Conservation (phyloP, 495 filamentous ascomycete species). For the Evernia prunastri region DNA sequence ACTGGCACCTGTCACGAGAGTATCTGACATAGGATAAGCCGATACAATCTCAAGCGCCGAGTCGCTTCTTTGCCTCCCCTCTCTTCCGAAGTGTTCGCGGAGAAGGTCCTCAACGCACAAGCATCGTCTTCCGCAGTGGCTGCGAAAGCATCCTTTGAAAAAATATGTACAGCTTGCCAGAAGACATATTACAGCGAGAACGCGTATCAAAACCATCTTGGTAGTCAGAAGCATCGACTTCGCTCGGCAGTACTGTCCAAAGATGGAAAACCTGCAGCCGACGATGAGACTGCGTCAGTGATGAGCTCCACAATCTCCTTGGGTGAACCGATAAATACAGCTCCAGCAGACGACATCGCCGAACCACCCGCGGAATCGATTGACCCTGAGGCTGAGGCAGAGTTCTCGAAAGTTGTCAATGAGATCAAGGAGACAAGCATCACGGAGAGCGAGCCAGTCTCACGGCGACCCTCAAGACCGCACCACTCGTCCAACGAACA, state of each 20-base stretch:
- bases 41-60: constrained; percentile 95
- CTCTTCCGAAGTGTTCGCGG: constrained; percentile 85
- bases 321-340: constrained; percentile 62
- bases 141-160: constrained; percentile 85
- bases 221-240: constrained; percentile 82
- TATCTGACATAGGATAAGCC: constrained; percentile 42
- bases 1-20: constrained; percentile 1
- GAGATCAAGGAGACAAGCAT: constrained; percentile 68
- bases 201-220: constrained; percentile 86
- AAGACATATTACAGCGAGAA: constrained; percentile 95
- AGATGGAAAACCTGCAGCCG: constrained; percentile 34
- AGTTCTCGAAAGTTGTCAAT: constrained; percentile 73
- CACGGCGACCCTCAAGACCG: constrained; percentile 49
- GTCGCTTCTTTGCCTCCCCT: constrained; percentile 88
- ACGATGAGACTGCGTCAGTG: constrained; percentile 75
- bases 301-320: constrained; percentile 88
- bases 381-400: constrained; percentile 60
- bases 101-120: constrained; percentile 92
- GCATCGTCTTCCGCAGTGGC: constrained; percentile 75
- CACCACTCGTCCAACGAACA: constrained; percentile 44
- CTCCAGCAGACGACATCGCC: constrained; percentile 26
- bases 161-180: constrained; percentile 70
- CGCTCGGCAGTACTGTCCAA: constrained; percentile 47
- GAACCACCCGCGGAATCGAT: constrained; percentile 28
- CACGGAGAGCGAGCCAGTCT: constrained; percentile 47